These are phyloP conservation scores for Stevia rebaudiana DNA, from an alignment of 140 eudicot species.

Conservation along the genomic window DNA sequence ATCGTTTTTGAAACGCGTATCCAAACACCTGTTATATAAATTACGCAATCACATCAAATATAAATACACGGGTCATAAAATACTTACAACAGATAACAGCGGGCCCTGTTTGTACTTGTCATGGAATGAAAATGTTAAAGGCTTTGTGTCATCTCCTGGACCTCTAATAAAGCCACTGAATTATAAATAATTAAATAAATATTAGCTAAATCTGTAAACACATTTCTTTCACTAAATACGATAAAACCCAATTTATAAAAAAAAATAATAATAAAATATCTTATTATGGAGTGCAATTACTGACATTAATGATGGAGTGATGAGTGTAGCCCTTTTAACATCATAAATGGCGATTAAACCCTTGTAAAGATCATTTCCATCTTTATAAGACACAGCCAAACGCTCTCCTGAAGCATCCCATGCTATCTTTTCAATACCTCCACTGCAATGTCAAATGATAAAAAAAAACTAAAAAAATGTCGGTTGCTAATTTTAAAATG, in stretches of 20 bases:
- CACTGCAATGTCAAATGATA: constrained; percentile 39
- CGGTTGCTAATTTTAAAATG: not conserved
- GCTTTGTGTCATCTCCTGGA: constrained; percentile 83
- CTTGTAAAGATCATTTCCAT: constrained; percentile 74
- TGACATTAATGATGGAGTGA: constrained; percentile 78
- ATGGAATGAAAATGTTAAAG: constrained; percentile 72
- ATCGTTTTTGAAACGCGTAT: not conserved
- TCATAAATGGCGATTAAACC: constrained; percentile 87
- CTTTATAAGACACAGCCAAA: constrained; percentile 77
- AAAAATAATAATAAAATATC: not conserved
- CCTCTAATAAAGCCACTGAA: constrained; percentile 96
- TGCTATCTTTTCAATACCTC: constrained; percentile 85
- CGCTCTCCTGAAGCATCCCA: constrained; percentile 99
- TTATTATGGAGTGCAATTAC: constrained; percentile 21
- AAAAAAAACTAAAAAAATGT: not conserved
- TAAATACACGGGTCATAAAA: not conserved
- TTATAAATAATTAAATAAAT: constrained; percentile 2
- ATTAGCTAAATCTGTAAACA: constrained; percentile 15
- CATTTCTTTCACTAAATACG: not conserved
- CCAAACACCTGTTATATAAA: not conserved
- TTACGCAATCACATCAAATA: not conserved
- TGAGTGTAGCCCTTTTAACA: constrained; percentile 73
- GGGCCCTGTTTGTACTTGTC: constrained; percentile 93
- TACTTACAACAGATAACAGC: constrained; percentile 80
- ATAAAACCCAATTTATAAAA: no score